These are phyloP conservation scores for Chytriomyces sp. DNA, from an alignment of 192 early-diverging fungal species.

Conservation along the genomic window DNA sequence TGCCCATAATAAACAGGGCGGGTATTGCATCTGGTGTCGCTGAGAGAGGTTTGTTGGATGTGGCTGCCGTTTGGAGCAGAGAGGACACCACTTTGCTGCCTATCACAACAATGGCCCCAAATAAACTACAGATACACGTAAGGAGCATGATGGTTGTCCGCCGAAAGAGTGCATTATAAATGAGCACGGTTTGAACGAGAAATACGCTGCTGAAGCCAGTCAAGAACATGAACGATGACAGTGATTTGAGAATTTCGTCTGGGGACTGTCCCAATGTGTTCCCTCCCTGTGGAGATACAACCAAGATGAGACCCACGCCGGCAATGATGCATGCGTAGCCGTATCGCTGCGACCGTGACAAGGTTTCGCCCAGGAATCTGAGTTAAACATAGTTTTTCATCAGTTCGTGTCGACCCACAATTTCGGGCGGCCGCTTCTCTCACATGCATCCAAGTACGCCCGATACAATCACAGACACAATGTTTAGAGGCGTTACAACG, in stretches of 20 bases:
- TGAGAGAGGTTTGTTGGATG: not conserved
- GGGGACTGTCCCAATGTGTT: conserved; percentile 14
- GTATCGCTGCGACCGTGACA: conserved; percentile 18
- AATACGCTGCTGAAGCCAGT: conserved; percentile 30
- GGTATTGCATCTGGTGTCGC: conserved; percentile 24
- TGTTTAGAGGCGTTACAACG: conserved; percentile 45
- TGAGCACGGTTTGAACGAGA: conserved; percentile 28
- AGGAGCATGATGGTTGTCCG: conserved; percentile 24
- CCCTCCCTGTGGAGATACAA: conserved; percentile 26
- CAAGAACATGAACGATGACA: conserved; percentile 11
- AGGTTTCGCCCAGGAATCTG: conserved; percentile 31
- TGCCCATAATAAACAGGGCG: conserved; percentile 20
- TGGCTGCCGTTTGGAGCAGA: conserved; percentile 2
- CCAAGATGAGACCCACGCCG: conserved; percentile 37
- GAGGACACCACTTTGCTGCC: conserved; percentile 40
- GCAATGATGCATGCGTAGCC: conserved; percentile 35
- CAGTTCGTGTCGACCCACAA: no score
- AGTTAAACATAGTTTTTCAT: not conserved
- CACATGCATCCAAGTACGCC: conserved; percentile 21
- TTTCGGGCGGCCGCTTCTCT: not conserved
- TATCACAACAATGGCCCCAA: conserved; percentile 40
- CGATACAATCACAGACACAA: conserved; percentile 37
- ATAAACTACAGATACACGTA: conserved; percentile 30
- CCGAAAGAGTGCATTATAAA: conserved; percentile 25
- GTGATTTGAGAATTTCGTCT: conserved; percentile 21